These are phyloP conservation scores for Caloboletus inedulis DNA, from an alignment of 1,284 basidiomycete genomes.

Conservation along the genomic window DNA sequence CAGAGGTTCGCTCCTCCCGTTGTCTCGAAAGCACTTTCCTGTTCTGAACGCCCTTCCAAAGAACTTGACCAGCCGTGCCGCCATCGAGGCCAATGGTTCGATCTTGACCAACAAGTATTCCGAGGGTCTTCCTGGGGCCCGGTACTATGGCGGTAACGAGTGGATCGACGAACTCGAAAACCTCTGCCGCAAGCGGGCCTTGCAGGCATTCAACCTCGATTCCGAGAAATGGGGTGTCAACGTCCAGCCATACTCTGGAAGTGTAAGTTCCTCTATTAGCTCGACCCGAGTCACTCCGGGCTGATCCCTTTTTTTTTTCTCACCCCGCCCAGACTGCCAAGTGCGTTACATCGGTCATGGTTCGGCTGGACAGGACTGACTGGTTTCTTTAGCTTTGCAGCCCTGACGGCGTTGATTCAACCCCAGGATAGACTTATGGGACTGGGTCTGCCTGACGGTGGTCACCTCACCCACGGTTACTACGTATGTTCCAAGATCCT, in stretches of 20 bases:
- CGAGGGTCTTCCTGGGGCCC: slow-evolving; percentile 89
- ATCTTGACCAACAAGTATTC: slow-evolving; percentile 99
- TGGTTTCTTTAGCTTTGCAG: slow-evolving; percentile 75
- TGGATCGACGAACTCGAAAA: slow-evolving; percentile 96
- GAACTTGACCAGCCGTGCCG: slow-evolving; percentile 92
- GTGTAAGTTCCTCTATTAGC: slow-evolving; percentile 48
- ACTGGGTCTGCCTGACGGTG: slow-evolving; percentile 97
- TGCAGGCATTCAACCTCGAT: slow-evolving; percentile 96
- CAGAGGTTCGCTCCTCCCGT: slow-evolving; percentile 57
- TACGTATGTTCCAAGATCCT: slow-evolving; percentile 57
- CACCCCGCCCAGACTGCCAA: slow-evolving; percentile 68
- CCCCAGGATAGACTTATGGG: slow-evolving; percentile 99
- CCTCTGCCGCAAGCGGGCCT: slow-evolving; percentile 93
- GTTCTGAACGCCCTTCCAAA: slow-evolving; percentile 32
- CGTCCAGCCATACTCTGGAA: slow-evolving; percentile 98
- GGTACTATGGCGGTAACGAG: slow-evolving; percentile 98
- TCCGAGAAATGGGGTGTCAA: slow-evolving; percentile 96
- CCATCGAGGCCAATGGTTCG: slow-evolving; percentile 98
- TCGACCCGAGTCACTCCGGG: background rate
- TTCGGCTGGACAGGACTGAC: slow-evolving; percentile 5
- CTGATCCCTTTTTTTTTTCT: slow-evolving; percentile 2
- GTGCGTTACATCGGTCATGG: slow-evolving; percentile 39
- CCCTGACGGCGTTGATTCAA: slow-evolving; percentile 94
- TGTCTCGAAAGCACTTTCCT: slow-evolving; percentile 12
- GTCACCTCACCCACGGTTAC: slow-evolving; percentile 97